Base-by-base conservation (phyloP, 192 early-diverging fungal species). In the Podila verticillata region DNA sequence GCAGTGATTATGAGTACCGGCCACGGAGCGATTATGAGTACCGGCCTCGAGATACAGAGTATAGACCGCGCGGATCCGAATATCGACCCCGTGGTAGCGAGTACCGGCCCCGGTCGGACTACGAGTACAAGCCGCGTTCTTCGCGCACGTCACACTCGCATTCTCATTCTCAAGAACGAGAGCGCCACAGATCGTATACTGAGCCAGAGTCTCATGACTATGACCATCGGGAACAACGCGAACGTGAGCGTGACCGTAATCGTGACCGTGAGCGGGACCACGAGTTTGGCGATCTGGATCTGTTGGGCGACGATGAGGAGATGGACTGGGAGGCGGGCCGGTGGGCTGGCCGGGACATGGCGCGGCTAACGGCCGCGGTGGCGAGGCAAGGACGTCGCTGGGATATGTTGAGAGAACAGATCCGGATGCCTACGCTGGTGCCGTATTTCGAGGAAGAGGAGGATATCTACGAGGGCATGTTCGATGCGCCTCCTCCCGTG, bases 301-400 rank as follows among this genome's bases (percentile, higher is more conserved):
- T 24, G 20, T 17, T 54, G 20, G 24, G 51, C 10, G n/a, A 24
- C 24, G 77, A 80, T 48, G 77, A 80, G 32, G 77, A 80, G 1
- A 51, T 80, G 61, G 77, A 80, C 8, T 80, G 77, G 77, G 77
- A 65, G 19, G 56, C 48, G 24, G 70, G 77, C 20, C 58, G 77
- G 65, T 80, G 70, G 70, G 77, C 68, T 8, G 59, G 77, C 48
- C 77, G 77, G 0, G 77, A 80, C 13, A 80, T 80, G 77, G 77
- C 77, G 6, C 69, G 77, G 5, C 34, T 80, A 30, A 68, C 77
- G 9, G 77, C 77, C 17, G 69, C 77, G 2, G 77, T 80, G 35
- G 77, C 70, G 2, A 72, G 66, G 36, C 77, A 80, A 48, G 77
- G 77, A 2, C 77, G 77, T 24, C 70, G 77, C 1, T 80, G 77